Evolutionary conservation across 1,284 basidiomycete genomes (phyloP).

Genomic region (Trametes versicolor): DNA sequence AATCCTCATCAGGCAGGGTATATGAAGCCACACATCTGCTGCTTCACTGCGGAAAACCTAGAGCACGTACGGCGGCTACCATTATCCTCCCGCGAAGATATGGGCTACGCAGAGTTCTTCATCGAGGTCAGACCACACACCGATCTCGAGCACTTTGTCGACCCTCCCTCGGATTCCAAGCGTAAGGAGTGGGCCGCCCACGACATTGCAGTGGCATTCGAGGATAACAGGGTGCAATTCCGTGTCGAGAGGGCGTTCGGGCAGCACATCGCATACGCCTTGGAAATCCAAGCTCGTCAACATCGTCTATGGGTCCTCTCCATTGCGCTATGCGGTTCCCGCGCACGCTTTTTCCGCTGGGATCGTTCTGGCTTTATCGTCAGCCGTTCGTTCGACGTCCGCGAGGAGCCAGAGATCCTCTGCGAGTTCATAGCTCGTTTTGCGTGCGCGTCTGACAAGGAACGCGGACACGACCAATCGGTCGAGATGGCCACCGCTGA

Average conservation of each 20-base stretch:
- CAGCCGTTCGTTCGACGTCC: slow-evolving; percentile 17
- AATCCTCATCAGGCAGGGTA: neutral
- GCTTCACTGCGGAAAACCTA: slow-evolving; percentile 1
- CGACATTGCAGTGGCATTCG: neutral
- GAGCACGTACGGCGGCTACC: neutral
- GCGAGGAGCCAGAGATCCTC: slow-evolving; percentile 8
- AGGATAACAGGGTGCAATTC: neutral
- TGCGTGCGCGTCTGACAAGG: neutral
- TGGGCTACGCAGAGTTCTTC: slow-evolving; percentile 26
- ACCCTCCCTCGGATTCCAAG: slow-evolving; percentile 5
- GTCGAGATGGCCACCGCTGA: neutral
- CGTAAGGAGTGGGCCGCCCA: neutral
- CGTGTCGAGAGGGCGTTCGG: neutral
- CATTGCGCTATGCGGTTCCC: slow-evolving; percentile 13
- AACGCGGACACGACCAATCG: slow-evolving; percentile 17
- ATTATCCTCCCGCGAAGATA: neutral
- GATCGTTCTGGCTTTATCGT: slow-evolving; percentile 24
- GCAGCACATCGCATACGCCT: slow-evolving; percentile 5
- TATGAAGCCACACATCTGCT: slow-evolving; percentile 25
- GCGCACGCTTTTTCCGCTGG: slow-evolving; percentile 21
- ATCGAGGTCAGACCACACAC: slow-evolving; percentile 15
- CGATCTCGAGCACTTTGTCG: slow-evolving; percentile 16
- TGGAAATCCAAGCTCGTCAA: slow-evolving; percentile 20
- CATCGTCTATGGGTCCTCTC: slow-evolving; percentile 13
- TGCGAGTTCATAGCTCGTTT: slow-evolving; percentile 21